Evolutionary conservation across 306 rosid species (phyloP).

Genomic region (Sicyos edulis): DNA sequence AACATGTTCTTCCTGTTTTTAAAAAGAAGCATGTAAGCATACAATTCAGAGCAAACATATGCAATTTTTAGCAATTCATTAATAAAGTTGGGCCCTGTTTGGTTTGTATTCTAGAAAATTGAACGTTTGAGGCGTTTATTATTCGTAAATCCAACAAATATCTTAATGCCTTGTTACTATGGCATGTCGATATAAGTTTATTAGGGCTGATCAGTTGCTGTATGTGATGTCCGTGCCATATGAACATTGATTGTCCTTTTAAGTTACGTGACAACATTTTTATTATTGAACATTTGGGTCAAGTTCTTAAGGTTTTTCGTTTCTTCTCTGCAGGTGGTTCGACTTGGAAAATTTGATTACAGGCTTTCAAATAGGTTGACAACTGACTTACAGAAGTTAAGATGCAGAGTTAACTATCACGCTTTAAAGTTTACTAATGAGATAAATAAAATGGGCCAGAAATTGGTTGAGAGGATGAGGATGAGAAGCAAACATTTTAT

Average conservation of each 20-base stretch:
- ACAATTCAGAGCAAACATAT: not conserved
- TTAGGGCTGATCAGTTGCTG: not conserved
- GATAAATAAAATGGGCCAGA: constrained; percentile 60
- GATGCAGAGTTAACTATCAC: constrained; percentile 88
- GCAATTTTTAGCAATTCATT: constrained; percentile 1
- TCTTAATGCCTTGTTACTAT: not conserved
- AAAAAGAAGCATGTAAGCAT: constrained; percentile 58
- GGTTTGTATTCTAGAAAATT: not conserved
- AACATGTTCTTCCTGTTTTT: constrained; percentile 62
- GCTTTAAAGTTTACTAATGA: constrained; percentile 63
- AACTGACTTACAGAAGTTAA: constrained; percentile 58
- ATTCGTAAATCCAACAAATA: not conserved
- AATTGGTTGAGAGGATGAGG: constrained; percentile 64
- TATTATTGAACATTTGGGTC: no score
- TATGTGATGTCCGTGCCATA: not conserved
- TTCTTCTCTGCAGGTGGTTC: constrained; percentile 54
- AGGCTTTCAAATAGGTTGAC: constrained; percentile 77
- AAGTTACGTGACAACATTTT: not conserved
- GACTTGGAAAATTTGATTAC: constrained; percentile 79
- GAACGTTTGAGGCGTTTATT: not conserved
- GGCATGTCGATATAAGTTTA: not conserved
- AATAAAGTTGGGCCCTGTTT: not conserved
- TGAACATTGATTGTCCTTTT: not conserved
- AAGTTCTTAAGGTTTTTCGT: not conserved
- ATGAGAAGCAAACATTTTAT: constrained; percentile 62